Conservation (phyloP, 139 green algal species). For the Klebsormidium nitens region DNA sequence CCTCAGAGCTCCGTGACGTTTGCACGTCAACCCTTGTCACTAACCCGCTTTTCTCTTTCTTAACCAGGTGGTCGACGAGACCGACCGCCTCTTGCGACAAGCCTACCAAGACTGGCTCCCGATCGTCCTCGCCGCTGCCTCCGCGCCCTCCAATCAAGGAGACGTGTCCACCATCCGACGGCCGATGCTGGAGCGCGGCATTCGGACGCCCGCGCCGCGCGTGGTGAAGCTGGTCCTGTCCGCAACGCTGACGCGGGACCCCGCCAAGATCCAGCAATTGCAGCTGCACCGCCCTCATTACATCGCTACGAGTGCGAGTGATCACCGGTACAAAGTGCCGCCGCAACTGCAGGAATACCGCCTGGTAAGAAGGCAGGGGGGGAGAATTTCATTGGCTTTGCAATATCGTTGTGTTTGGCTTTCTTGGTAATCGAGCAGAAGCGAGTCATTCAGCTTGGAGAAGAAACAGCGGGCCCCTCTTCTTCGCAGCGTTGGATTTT, state of each 20-base stretch:
- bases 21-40: too few species aligned
- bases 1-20: too few species aligned
- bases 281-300: conserved; percentile 68
- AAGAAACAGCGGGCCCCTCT: too few species aligned
- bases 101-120: conserved; percentile 89
- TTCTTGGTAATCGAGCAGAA: too few species aligned
- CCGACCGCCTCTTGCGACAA: conserved; percentile 84
- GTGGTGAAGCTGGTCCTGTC: conserved; percentile 81
- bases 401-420: too few species aligned
- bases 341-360: conserved; percentile 64
- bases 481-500: too few species aligned
- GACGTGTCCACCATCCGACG: too few species aligned
- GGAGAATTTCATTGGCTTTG: too few species aligned
- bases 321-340: conserved; percentile 64
- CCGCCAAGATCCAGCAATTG: conserved; percentile 58
- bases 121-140: conserved; percentile 38
- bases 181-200: conserved; percentile 7
- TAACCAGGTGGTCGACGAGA: conserved; percentile 78
- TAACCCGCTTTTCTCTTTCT: too few species aligned
- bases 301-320: conserved; percentile 48
- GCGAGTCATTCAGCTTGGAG: too few species aligned
- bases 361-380: too few species aligned
- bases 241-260: conserved; percentile 86
- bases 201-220: conserved; percentile 18
- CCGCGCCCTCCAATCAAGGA: neutral